Evolutionary conservation across 805 yeast species (phyloP), one percentile per base, ranked within the genome.

Genomic region (baker's yeast (Saccharomyces cerevisiae)): DNA sequence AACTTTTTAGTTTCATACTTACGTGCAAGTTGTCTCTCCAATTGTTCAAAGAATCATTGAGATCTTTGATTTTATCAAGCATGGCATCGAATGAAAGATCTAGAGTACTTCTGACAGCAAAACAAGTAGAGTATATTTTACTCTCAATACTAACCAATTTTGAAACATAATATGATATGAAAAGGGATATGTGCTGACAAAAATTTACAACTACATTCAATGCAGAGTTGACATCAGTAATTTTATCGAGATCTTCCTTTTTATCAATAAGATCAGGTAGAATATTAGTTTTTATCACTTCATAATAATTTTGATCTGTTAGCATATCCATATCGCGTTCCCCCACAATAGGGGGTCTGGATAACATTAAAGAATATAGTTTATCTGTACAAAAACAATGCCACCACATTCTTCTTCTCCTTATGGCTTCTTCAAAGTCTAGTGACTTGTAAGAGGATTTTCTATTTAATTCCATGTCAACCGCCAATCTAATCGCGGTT

Each of bases 381-480:
- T 59, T 60, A 53, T 67, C 71, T 1, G 51, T 55, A 22, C 59
- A 51, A 46, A 58, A 60, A 49, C 82, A 74, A 14, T 69, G 57
- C 74, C 80, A 76, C 81, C 84, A 83, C 24, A 83, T 52, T 10
- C 66, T 57, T 26, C 77, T 64, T 24, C 80, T 72, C 3, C 65
- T 61, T 2, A 64, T 58, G 1, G 69, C 66, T 47, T 81, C 83
- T 4, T 62, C 67, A 0, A 61, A 58, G 0, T 71, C 41, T 17
- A 79, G 55, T 1, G 75, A 72, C 3, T 65, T 59, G 51, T 74
- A 73, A 1, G 76, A 60, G 48, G 80, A 85, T 3, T 66, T 66
- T 51, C 82, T 68, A 58, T 84, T 81, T 6, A 85, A 69, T 0
- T 87, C 87, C 62, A 82, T 60, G 43, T 80, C 83, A 49, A 76